phyloP scores from a whole-genome alignment of 2,329 filamentous ascomycete genomes.

The Colletotrichum chrysophilum region DNA sequence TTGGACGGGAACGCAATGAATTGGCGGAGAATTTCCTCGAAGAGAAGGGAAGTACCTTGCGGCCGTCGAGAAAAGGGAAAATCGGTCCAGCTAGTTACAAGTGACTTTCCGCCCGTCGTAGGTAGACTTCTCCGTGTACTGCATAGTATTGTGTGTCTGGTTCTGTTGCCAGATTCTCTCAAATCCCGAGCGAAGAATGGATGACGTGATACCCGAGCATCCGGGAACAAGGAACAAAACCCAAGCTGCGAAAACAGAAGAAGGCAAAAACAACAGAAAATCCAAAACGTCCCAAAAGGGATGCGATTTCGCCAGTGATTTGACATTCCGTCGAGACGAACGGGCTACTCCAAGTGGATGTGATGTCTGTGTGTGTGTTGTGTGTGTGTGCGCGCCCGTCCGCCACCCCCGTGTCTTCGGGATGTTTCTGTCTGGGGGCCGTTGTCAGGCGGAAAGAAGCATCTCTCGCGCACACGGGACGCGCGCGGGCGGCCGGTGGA shows the following conservation, averaged over 20 bases:
- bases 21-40: neutral
- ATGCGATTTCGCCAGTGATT: neutral
- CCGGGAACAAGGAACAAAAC: neutral
- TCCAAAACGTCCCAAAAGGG: slow-evolving; percentile 3
- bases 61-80: neutral
- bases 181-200: neutral
- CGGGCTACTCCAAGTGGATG: neutral
- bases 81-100: neutral
- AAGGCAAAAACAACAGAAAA: neutral
- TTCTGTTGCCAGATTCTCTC: neutral
- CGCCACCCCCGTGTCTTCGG: neutral
- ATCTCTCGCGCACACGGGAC: neutral
- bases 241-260: neutral
- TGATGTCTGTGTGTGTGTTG: neutral
- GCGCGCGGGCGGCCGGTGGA: neutral
- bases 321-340: slow-evolving; percentile 18
- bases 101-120: neutral
- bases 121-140: neutral
- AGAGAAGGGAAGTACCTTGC: neutral
- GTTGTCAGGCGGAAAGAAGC: slow-evolving; percentile 4
- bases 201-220: slow-evolving; percentile 16
- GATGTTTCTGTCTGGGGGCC: slow-evolving; percentile 12
- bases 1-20: neutral
- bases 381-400: neutral
- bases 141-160: neutral